Percentiles rank a stretch among this genome's conserved stretches.
Evolutionary conservation across 2,329 filamentous ascomycete species (phyloP).

Genomic region (Diplodia sapinea): DNA sequence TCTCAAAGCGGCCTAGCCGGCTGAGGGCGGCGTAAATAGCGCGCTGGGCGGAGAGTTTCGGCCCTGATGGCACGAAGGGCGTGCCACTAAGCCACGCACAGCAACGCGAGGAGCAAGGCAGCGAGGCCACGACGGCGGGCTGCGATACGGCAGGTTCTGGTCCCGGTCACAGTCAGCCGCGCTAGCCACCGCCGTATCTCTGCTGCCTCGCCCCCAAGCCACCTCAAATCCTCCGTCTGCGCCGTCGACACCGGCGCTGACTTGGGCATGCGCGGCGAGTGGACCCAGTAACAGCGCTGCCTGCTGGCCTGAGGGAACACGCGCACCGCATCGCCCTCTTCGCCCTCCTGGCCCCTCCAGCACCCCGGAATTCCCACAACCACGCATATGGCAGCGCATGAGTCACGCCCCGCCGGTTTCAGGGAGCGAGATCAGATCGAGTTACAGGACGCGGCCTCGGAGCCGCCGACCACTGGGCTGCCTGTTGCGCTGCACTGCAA

Average conservation of each 20-base stretch:
- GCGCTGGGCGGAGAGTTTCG: not conserved
- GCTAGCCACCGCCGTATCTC: not conserved
- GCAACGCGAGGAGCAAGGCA: not conserved
- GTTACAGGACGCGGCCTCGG: conserved; percentile 4
- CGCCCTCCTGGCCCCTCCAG: not conserved
- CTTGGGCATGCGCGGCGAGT: not conserved
- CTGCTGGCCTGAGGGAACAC: conserved; percentile 11
- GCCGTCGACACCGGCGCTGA: conserved; percentile 17
- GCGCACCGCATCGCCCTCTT: conserved; percentile 9
- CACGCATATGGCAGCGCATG: conserved; percentile 6
- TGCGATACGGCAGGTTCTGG: conserved; percentile 2
- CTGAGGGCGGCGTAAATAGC: not conserved
- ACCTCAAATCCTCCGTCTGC: not conserved
- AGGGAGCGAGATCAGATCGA: conserved; percentile 23
- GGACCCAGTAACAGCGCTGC: not conserved
- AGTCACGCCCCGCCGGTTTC: conserved; percentile 21
- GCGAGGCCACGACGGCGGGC: conserved; percentile 1
- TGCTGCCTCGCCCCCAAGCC: conserved; percentile 4
- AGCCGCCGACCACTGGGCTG: not conserved
- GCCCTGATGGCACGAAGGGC: conserved; percentile 18
- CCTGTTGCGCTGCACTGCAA: not conserved
- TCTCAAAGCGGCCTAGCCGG: not conserved
- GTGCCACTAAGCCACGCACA: not conserved
- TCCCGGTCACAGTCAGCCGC: conserved; percentile 3
- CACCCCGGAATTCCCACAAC: not conserved